Evolutionary conservation across 805 yeast species (phyloP).

Genomic region (Candida pini): DNA sequence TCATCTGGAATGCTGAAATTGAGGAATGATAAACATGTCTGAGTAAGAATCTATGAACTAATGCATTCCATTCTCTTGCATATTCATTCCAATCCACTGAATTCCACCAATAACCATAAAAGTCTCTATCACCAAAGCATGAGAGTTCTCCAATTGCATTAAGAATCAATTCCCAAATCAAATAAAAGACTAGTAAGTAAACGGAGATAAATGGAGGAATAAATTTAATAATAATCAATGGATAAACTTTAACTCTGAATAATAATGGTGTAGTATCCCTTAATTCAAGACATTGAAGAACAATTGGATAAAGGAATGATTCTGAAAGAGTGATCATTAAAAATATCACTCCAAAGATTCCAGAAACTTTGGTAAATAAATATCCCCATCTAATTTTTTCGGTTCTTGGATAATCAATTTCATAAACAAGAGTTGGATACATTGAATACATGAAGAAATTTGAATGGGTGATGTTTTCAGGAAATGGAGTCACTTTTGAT

Average conservation of each 20-base stretch:
- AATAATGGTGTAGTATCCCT: constrained; percentile 40
- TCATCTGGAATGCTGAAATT: constrained; percentile 65
- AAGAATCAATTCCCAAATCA: constrained; percentile 93
- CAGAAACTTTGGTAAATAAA: constrained; percentile 62
- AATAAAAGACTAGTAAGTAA: constrained; percentile 73
- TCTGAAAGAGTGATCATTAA: constrained; percentile 81
- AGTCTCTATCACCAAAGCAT: constrained; percentile 81
- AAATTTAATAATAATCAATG: constrained; percentile 60
- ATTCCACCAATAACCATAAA: constrained; percentile 98
- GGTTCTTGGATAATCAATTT: constrained; percentile 78
- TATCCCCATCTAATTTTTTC: constrained; percentile 61
- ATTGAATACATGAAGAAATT: constrained; percentile 76
- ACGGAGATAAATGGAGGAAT: constrained; percentile 74
- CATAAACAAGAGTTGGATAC: constrained; percentile 87
- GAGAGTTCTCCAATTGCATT: constrained; percentile 89
- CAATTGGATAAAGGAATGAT: constrained; percentile 67
- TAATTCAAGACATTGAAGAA: constrained; percentile 50
- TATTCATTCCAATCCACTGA: constrained; percentile 90
- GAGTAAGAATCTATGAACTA: constrained; percentile 83
- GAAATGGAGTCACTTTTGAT: constrained; percentile 48
- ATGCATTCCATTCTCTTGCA: constrained; percentile 90
- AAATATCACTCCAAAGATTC: constrained; percentile 81
- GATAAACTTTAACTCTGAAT: constrained; percentile 42
- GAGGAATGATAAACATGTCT: constrained; percentile 94
- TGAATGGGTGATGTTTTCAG: constrained; percentile 56